A percentile compares a stretch with the other conserved stretches of the same genome.
These are phyloP conservation scores for Adansonia grandidieri DNA, from an alignment of 441 rosid genomes.

Conservation along the genomic window DNA sequence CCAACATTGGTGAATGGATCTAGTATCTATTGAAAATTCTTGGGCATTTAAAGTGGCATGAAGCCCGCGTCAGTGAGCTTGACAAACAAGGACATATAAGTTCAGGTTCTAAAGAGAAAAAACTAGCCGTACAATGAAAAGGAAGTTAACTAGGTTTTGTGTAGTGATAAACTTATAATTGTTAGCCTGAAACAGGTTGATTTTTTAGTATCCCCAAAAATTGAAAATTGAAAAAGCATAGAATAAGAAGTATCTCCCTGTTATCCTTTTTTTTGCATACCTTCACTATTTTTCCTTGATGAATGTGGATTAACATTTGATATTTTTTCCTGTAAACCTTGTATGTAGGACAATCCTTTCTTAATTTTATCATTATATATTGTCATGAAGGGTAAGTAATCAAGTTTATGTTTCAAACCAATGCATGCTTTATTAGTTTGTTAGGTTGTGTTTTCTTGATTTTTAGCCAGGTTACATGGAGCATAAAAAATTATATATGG, in stretches of 20 bases:
- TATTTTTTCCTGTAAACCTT: neutral
- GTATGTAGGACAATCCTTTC: neutral
- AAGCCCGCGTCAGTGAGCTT: neutral
- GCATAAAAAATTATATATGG: neutral
- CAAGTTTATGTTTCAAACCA: neutral
- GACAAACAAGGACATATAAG: neutral
- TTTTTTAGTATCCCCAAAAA: neutral
- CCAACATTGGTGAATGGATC: neutral
- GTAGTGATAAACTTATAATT: neutral
- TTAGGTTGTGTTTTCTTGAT: conserved; percentile 14
- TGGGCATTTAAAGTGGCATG: conserved; percentile 16
- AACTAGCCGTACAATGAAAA: conserved; percentile 11
- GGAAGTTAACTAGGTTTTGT: conserved; percentile 15
- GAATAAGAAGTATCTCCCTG: neutral
- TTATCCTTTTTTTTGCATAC: neutral
- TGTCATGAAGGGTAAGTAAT: neutral
- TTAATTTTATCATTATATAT: conserved; percentile 4
- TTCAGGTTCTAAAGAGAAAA: neutral
- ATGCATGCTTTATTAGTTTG: neutral
- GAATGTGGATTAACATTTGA: conserved; percentile 10
- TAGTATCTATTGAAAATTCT: conserved; percentile 3
- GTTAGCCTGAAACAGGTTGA: neutral
- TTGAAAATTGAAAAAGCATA: neutral
- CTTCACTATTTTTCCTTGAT: neutral
- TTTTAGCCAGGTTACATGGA: neutral